Evolutionary conservation across 2,329 filamentous ascomycete species (phyloP), one percentile per base, ranked within the genome.

Genomic region (Penicillium palitans): DNA sequence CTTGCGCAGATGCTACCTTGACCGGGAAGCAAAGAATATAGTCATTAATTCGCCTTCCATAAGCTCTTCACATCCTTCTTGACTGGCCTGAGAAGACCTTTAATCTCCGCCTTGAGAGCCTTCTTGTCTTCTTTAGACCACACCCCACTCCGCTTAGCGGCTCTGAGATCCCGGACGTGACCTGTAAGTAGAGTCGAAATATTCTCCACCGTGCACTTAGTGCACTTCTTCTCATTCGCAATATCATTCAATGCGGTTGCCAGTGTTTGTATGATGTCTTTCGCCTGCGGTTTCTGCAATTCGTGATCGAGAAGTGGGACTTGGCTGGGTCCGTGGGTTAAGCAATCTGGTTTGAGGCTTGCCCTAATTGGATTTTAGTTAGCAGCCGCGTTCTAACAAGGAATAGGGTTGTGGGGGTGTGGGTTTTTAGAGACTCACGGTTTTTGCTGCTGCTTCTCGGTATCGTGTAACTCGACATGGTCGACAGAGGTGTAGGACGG

Each of bases 81-180:
- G 6, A 51, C 44, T 9, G 51, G 51, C 33, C 51, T 59, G 13
- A 55, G 52, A 10, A 61, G 39, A 13, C 2, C 33, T 46, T 61
- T 61, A 2, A 55, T 40, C 52, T 61, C 59, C 5, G 39, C 40
- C 42, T 61, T 61, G 9, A 55, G 39, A 8, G 44, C 41, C 39
- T 51, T 59, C 25, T 39, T 56, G 2, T 61, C 57, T n/a, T 61
- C 59, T 25, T 56, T 59, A 7, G 59, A 37, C 59, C 59, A 61
- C 13, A 33, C 45, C 4, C 48, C 52, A n/a, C 39, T 52, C 15
- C 29, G 52, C 42, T 61, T 61, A n/a, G 57, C 56, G 12, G 29
- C 52, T 49, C 42, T 40, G 24, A 61, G 41, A 10, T 59, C 52
- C 13, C 48, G 49, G 21, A 50, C 47, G 2, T 56, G 44, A 6